Conservation (phyloP, 495 filamentous ascomycete genomes). For the Podospora sp. region DNA sequence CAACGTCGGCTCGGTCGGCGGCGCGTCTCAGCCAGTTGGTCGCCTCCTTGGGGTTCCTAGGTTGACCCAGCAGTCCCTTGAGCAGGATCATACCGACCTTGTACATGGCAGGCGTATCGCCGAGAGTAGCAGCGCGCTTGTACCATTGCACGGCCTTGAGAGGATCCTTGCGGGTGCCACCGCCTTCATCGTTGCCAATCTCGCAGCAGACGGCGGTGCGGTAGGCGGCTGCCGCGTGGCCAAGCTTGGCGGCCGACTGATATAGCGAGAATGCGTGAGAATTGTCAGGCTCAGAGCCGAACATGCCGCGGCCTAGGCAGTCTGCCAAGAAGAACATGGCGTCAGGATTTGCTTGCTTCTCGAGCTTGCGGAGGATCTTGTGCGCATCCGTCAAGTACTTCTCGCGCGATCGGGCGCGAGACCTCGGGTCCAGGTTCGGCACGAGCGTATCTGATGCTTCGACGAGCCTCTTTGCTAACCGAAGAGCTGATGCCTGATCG, state of each 20-base stretch:
- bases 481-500: slow-evolving; percentile 70
- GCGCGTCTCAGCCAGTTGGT: slow-evolving; percentile 91
- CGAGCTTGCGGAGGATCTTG: slow-evolving; percentile 88
- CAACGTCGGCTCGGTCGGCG: slow-evolving; percentile 80
- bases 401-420: slow-evolving; percentile 75
- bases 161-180: slow-evolving; percentile 87
- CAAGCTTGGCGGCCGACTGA: slow-evolving; percentile 87
- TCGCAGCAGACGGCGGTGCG: slow-evolving; percentile 97
- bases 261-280: slow-evolving; percentile 93
- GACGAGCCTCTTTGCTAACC: slow-evolving; percentile 80
- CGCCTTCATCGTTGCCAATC: slow-evolving; percentile 90
- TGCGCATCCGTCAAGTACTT: slow-evolving; percentile 82
- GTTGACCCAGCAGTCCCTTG: slow-evolving; percentile 91
- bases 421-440: slow-evolving; percentile 71
- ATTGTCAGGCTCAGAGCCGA: slow-evolving; percentile 68
- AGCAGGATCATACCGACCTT: slow-evolving; percentile 96
- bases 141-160: slow-evolving; percentile 98
- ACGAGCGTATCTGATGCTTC: slow-evolving; percentile 81
- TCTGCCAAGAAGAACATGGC: slow-evolving; percentile 96
- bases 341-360: slow-evolving; percentile 64
- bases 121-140: slow-evolving; percentile 84
- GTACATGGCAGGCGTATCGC: slow-evolving; percentile 94
- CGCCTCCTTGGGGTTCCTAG: slow-evolving; percentile 80
- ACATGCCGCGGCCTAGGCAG: slow-evolving; percentile 74
- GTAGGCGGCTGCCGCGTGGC: slow-evolving; percentile 85